Base-by-base conservation (phyloP, 176 grass and related monocot genomes). In the Poa pratensis region DNA sequence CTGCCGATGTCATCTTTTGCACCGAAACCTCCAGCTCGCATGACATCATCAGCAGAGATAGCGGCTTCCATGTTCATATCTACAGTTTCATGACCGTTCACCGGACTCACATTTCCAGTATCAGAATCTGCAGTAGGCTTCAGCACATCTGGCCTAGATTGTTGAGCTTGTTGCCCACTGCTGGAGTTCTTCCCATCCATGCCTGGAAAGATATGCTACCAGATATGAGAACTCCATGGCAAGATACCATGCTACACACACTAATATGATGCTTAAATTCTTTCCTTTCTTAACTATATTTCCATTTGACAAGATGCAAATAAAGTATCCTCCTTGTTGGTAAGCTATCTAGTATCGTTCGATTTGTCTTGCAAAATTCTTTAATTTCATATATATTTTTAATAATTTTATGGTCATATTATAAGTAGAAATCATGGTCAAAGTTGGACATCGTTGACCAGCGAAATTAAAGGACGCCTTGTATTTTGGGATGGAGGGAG, bases 51-150 rank as follows among this genome's bases (percentile, higher is more conserved):
- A 0, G 81, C n/a, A 10, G 77, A 89, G 39, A 97, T 94, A 50
- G 76, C 62, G 49, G 90, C 86, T 81, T 94, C 92, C 84, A 94
- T 94, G 48, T 92, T 90, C 54, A 90, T 76, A 58, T 91, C 88
- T 69, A 63, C 77, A 80, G 35, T 37, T 64, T 82, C 65, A 15
- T 82, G 51, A 14, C 42, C 51, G 42, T 77, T 90, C 2, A 71
- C 19, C 0, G 64, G 54, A 52, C 34, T 78, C 18, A 16, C 40
- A 45, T 84, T 58, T 49, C 39, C 27, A 34, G 12, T 24, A 13
- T 74, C 80, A 50, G 74, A 78, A 73, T 74, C 26, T 50, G 20
- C 27, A 73, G 55, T 6, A 7, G 28, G 54, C 17, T 78, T 70
- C 64, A 65, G 26, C 32, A 43, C 73, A 67, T 73, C 77, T 17